phyloP scores from a whole-genome alignment of 257 asterid species.

The Solanum pinnatisectum region DNA sequence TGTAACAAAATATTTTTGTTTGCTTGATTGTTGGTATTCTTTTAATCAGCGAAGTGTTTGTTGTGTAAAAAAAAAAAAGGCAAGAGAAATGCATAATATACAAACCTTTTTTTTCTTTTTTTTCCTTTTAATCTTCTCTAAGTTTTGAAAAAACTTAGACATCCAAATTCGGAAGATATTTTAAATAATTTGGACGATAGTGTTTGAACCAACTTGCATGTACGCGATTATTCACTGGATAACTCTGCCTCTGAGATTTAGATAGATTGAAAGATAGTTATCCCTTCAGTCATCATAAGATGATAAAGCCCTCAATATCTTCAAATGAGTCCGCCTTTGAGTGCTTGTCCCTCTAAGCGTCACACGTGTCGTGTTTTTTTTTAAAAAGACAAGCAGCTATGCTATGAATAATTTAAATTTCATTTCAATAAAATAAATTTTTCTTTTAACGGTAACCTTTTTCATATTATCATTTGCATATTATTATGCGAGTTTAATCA shows the following conservation, averaged over 20 bases:
- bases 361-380: too few relatives aligned
- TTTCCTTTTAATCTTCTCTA: not conserved
- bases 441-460: not conserved
- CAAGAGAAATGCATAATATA: not conserved
- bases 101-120: not conserved
- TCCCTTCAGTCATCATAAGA: not conserved
- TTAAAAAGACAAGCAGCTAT: too few relatives aligned
- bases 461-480: not conserved
- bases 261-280: not conserved
- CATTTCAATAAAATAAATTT: too few relatives aligned
- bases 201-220: not conserved
- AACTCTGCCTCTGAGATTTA: not conserved
- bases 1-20: not conserved
- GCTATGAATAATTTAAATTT: too few relatives aligned
- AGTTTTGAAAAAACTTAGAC: not conserved
- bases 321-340: not conserved
- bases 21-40: not conserved
- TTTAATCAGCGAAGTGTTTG: not conserved
- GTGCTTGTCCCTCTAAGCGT: not conserved
- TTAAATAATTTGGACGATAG: not conserved
- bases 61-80: not conserved
- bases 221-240: accelerated
- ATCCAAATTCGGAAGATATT: not conserved
- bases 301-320: not conserved
- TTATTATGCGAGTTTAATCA: not conserved